phyloP scores from a whole-genome alignment of 2,329 filamentous ascomycete species.

The Orbilia javanica region DNA sequence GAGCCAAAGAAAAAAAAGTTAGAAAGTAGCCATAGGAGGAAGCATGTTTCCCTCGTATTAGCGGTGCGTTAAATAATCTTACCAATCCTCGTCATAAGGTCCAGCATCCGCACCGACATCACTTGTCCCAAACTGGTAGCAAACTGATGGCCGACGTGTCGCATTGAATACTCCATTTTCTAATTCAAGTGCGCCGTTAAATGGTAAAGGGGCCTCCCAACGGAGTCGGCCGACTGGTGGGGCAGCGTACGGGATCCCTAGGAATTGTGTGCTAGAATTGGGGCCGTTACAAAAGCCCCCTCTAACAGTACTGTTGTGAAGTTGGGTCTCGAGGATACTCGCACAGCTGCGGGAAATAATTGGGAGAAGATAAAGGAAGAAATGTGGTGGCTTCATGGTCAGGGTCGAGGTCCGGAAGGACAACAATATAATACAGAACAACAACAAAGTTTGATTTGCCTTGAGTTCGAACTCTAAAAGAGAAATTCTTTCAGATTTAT shows the following conservation, averaged over 20 bases:
- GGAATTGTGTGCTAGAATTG: conserved; percentile 27
- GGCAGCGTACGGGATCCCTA: conserved; percentile 41
- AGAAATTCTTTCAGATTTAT: not conserved
- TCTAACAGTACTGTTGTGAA: conserved; percentile 8
- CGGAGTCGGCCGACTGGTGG: conserved; percentile 39
- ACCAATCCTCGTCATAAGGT: conserved; percentile 48
- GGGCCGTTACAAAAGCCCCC: conserved; percentile 13
- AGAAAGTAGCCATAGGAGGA: not conserved
- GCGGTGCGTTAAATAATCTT: conserved; percentile 5
- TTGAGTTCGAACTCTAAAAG: no score
- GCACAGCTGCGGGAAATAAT: not conserved
- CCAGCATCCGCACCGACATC: not conserved
- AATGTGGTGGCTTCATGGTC: not conserved
- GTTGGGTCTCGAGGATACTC: conserved; percentile 18
- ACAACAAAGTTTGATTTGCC: no score
- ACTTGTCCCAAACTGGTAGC: conserved; percentile 34
- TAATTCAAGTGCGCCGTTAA: conserved; percentile 32
- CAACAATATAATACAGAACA: no score
- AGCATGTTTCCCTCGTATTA: no score
- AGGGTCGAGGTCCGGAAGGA: no score
- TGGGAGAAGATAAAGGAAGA: not conserved
- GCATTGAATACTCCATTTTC: conserved; percentile 28
- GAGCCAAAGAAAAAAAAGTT: no score
- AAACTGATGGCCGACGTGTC: conserved; percentile 10
- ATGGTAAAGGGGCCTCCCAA: conserved; percentile 42